Percentiles rank a stretch among this genome's conserved stretches.
phyloP scores from a whole-genome alignment of 805 yeast genomes.

The Millerozyma acaciae region DNA sequence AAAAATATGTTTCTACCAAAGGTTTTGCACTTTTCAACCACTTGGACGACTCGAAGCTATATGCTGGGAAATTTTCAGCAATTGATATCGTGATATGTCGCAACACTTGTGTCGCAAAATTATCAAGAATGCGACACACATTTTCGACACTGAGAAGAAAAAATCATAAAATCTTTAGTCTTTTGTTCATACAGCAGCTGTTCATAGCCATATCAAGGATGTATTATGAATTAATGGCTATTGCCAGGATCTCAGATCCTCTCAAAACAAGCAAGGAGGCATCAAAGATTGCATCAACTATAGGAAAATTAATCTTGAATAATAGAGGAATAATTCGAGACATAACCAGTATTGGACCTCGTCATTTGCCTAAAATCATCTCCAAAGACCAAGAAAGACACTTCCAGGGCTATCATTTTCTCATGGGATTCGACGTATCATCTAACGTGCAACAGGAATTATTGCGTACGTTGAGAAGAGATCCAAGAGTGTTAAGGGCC shows the following conservation, averaged over 20 bases:
- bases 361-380: conserved; percentile 74
- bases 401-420: conserved; percentile 85
- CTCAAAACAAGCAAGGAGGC: conserved; percentile 38
- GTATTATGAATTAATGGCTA: conserved; percentile 89
- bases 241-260: conserved; percentile 74
- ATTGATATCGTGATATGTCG: conserved; percentile 1
- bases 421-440: conserved; percentile 82
- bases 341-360: conserved; percentile 73
- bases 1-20: too few relatives aligned
- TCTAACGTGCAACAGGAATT: conserved; percentile 85
- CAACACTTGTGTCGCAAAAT: neutral
- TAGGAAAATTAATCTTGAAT: conserved; percentile 76
- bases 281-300: conserved; percentile 47
- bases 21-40: too few relatives aligned
- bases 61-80: too few relatives aligned
- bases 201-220: conserved; percentile 29
- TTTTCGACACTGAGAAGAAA: neutral
- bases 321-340: conserved; percentile 94
- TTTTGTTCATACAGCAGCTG: neutral
- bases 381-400: conserved; percentile 84
- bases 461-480: conserved; percentile 71
- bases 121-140: conserved; percentile 1
- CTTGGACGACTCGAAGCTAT: too few relatives aligned
- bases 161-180: neutral
- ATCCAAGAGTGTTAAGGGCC: conserved; percentile 87